A percentile compares a stretch with the other conserved stretches of the same genome.
Evolutionary conservation across 352 stramenopile species (phyloP).

Genomic region (Peronospora destructor): DNA sequence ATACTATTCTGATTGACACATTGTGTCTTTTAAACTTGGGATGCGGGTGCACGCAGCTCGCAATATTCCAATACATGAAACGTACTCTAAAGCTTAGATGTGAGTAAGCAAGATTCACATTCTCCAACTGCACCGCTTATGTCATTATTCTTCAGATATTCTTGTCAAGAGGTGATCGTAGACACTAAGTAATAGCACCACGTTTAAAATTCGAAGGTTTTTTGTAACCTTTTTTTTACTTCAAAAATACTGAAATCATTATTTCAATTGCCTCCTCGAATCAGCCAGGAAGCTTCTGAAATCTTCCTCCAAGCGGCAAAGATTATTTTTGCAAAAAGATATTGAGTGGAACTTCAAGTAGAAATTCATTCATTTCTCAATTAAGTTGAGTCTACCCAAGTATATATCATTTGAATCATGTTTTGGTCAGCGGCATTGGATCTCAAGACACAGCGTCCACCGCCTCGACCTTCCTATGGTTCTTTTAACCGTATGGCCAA

Average conservation of each 20-base stretch:
- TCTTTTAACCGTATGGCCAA: conserved; percentile 43
- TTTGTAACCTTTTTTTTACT: background rate
- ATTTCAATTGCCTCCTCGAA: background rate
- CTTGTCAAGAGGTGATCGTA: no score
- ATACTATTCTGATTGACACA: no score
- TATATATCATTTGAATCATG: conserved; percentile 27
- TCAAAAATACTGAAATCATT: background rate
- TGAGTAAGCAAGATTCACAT: no score
- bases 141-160: no score
- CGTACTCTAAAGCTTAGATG: no score
- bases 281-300: conserved; percentile 12
- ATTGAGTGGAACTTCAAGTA: conserved; percentile 2
- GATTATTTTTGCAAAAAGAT: background rate
- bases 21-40: no score
- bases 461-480: conserved; percentile 37
- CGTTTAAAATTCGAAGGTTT: no score
- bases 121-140: no score
- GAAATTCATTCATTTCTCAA: background rate
- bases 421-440: conserved; percentile 69
- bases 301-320: background rate
- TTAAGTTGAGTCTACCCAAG: no score
- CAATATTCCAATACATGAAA: no score
- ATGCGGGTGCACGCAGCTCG: no score
- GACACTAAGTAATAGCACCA: no score
- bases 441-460: conserved; percentile 42